These are phyloP conservation scores for Ilyonectria mors-panacis DNA, from an alignment of 2,329 filamentous ascomycete genomes.

Conservation along the genomic window DNA sequence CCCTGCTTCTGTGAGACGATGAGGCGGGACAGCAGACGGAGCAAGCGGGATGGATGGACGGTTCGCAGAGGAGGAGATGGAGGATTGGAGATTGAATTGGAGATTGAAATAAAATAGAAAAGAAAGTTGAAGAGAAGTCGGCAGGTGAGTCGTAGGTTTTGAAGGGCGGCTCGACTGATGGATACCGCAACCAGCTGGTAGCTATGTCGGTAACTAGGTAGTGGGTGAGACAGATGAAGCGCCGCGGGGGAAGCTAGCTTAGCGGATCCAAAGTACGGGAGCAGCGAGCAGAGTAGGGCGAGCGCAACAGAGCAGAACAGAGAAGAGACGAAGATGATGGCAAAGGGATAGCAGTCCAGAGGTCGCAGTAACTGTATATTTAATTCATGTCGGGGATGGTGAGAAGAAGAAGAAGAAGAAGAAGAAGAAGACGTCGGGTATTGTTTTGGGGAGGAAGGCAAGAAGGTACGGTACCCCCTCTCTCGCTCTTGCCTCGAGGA, in stretches of 20 bases:
- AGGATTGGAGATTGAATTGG: not conserved
- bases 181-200: conserved; percentile 23
- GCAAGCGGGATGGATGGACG: not conserved
- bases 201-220: conserved; percentile 9
- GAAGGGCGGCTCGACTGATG: conserved; percentile 9
- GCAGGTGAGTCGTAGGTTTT: conserved; percentile 10
- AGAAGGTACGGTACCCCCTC: not conserved
- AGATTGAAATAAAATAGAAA: not conserved
- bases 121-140: not conserved
- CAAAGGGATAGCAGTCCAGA: not conserved
- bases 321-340: not conserved
- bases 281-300: not conserved
- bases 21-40: not conserved
- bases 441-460: not conserved
- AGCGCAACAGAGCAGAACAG: not conserved
- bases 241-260: conserved; percentile 24
- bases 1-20: conserved; percentile 21
- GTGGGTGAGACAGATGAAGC: conserved; percentile 26
- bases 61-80: not conserved
- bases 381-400: not conserved
- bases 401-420: not conserved
- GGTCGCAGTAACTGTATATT: not conserved
- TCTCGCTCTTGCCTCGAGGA: no score
- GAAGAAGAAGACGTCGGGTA: not conserved
- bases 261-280: conserved; percentile 24